Evolutionary conservation across 1,139 yeast species (phyloP).

Genomic region (Yamadazyma spencermartinsiae): DNA sequence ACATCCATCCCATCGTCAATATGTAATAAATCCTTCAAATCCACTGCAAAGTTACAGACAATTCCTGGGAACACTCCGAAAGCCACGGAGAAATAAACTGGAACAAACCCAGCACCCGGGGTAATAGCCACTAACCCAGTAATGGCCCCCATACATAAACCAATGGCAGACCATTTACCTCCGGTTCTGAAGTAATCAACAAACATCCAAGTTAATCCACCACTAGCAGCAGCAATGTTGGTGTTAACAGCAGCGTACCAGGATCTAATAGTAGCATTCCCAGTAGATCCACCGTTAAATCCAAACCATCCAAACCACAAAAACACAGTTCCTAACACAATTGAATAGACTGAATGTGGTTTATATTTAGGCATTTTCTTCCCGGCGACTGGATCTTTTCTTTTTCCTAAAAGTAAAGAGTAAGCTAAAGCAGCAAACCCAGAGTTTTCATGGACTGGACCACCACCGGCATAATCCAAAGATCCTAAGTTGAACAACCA

Average conservation of each 20-base stretch:
- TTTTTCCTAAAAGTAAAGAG: conserved; percentile 86
- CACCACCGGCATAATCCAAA: conserved; percentile 96
- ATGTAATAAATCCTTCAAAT: conserved; percentile 65
- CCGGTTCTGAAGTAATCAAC: conserved; percentile 88
- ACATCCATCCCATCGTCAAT: conserved; percentile 97
- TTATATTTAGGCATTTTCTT: conserved; percentile 80
- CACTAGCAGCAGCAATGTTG: conserved; percentile 87
- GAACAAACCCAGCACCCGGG: conserved; percentile 96
- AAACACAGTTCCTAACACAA: conserved; percentile 91
- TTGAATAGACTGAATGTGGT: conserved; percentile 87
- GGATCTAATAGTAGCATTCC: conserved; percentile 86
- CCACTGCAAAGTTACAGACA: conserved; percentile 82
- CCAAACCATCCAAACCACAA: conserved; percentile 99
- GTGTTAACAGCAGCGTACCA: conserved; percentile 94
- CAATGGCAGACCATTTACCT: conserved; percentile 92
- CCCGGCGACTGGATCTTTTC: conserved; percentile 76
- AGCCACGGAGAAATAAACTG: conserved; percentile 81
- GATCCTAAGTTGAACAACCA: conserved; percentile 85
- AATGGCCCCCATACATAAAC: conserved; percentile 89
- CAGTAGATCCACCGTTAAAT: conserved; percentile 96
- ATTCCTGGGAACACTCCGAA: conserved; percentile 81
- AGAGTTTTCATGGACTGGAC: conserved; percentile 93
- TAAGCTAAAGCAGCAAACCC: conserved; percentile 95
- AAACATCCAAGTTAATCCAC: conserved; percentile 92
- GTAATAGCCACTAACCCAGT: conserved; percentile 96